Percentiles rank a stretch among this genome's conserved stretches.
Evolutionary conservation across 2,329 filamentous ascomycete genomes (phyloP).

Genomic region (Claviceps paspali): DNA sequence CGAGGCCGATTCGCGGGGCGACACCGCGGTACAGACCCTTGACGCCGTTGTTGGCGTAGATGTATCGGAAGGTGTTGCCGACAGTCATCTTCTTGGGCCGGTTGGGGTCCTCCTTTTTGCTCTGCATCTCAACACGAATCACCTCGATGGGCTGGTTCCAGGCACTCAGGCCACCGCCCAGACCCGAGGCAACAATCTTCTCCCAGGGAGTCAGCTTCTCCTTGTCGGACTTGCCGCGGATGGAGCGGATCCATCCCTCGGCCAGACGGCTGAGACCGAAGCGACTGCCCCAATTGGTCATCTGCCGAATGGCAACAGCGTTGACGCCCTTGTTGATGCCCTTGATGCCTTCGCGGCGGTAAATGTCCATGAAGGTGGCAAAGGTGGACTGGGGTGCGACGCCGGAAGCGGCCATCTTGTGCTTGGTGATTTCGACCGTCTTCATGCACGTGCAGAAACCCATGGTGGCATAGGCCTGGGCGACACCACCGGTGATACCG

Average conservation of each 20-base stretch:
- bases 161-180: constrained; percentile 88
- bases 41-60: constrained; percentile 77
- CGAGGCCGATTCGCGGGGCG: constrained; percentile 79
- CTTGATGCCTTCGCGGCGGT: constrained; percentile 78
- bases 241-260: constrained; percentile 69
- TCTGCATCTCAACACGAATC: constrained; percentile 99
- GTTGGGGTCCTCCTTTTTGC: constrained; percentile 95
- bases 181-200: constrained; percentile 73
- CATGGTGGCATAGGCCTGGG: constrained; percentile 98
- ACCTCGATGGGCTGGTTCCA: constrained; percentile 99
- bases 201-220: constrained; percentile 67
- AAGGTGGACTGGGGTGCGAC: constrained; percentile 82
- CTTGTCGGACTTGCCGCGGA: constrained; percentile 62
- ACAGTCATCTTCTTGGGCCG: constrained; percentile 99
- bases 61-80: constrained; percentile 70
- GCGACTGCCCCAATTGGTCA: constrained; percentile 97
- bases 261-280: constrained; percentile 89
- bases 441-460: constrained; percentile 99
- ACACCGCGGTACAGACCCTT: constrained; percentile 94
- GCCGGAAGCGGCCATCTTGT: constrained; percentile 77
- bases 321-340: constrained; percentile 99
- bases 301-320: constrained; percentile 94
- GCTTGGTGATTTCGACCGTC: constrained; percentile 98
- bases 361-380: constrained; percentile 93
- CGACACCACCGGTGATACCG: constrained; percentile 86